Base-by-base conservation (phyloP, 78 protist genomes). In the slime mould (Dictyostelium discoideum) region DNA sequence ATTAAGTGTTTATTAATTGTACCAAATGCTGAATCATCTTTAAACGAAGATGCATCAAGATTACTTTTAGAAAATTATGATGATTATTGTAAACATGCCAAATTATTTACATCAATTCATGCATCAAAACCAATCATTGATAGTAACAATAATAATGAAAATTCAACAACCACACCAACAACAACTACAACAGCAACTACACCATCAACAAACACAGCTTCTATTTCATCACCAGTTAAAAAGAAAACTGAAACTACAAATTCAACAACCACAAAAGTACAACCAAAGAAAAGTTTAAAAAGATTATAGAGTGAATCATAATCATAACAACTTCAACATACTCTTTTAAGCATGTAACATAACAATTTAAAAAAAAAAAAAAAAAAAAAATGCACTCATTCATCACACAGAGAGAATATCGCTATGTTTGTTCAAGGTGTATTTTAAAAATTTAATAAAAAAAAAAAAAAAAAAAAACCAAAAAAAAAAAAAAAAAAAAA, bases 1-100 rank as follows among this genome's bases (percentile, higher is more conserved):
- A 86, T 99, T 72, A 94, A 98, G 65, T 99, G 99, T 89, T 93
- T 99, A 42, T 96, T 99, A 42, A 98, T 99, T 80, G 98, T 92
- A 22, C 99, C 99, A 32, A 98, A 98, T 97, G 99, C 99, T 3
- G 99, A 98, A 85, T 97, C 99, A 5, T 99, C 99, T 0, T 98
- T 99, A 63, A 99, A 99, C 87, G 99, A 98, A 81, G 99, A 98
- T 78, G 99, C 99, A 6, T 99, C 99, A 3, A 96, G 94, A 93
- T 92, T 99, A 26, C 81, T 98, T 9, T 92, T 98, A 69, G 99
- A 99, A 72, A 94, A 96, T 69, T 88, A 94, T 42, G 99, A 98
- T 5, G 98, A 86, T 40, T 99, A 97, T 85, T 85, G 92, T 40
- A 93, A 94, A 79, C 97, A 86, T 37, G 99, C 99, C 5, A 60